Conservation (phyloP, 768 basidiomycete species). For the Cystoderma amianthinum region DNA sequence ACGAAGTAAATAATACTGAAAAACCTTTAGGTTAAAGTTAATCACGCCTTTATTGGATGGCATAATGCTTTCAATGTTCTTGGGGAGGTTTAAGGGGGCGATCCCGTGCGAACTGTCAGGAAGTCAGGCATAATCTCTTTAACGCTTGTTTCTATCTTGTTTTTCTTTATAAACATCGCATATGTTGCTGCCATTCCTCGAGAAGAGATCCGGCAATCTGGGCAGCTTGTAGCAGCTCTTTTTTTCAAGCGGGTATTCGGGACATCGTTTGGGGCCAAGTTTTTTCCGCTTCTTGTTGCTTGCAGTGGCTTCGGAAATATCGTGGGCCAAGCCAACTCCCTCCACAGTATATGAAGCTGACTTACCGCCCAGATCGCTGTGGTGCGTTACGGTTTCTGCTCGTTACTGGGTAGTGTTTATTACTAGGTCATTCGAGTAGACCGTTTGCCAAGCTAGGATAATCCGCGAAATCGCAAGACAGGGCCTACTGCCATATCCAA, state of each 20-base stretch:
- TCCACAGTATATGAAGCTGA: no score
- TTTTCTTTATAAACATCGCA: conserved; percentile 37
- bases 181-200: conserved; percentile 27
- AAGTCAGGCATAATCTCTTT: conserved; percentile 36
- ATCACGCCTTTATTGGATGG: conserved; percentile 24
- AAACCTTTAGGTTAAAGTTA: conserved; percentile 28
- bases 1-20: not conserved
- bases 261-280: conserved; percentile 13
- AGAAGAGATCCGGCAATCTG: conserved; percentile 24
- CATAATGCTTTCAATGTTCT: conserved; percentile 38
- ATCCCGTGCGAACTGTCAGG: conserved; percentile 38
- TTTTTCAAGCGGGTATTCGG: conserved; percentile 27
- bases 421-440: no score
- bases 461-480: conserved; percentile 47
- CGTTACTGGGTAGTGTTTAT: no score
- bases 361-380: conserved; percentile 17
- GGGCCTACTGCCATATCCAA: conserved; percentile 41
- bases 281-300: conserved; percentile 23
- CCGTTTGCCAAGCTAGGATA: conserved; percentile 33
- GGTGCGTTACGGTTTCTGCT: no score
- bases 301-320: conserved; percentile 30
- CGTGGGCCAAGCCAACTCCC: conserved; percentile 17
- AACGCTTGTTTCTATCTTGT: conserved; percentile 30
- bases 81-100: conserved; percentile 27
- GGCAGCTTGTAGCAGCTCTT: conserved; percentile 24